Evolutionary conservation across 2,329 filamentous ascomycete genomes (phyloP).

Genomic region (Stagonosporopsis rhizophila): DNA sequence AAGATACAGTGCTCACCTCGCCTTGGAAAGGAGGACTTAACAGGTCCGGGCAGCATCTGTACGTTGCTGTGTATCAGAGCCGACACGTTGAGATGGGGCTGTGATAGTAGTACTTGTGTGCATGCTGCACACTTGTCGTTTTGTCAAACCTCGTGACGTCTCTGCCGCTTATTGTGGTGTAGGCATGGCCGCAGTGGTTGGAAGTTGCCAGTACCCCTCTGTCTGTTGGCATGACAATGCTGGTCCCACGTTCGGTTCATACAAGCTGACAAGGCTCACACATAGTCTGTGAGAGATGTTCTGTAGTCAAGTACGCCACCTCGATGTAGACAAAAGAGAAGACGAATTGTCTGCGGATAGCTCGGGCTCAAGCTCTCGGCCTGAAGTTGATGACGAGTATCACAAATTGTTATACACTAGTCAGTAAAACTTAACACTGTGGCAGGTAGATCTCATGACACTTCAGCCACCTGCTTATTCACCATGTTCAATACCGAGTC

Average conservation of each 20-base stretch:
- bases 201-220: neutral
- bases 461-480: slow-evolving; percentile 3
- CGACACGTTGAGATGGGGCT: neutral
- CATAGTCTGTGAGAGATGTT: neutral
- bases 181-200: neutral
- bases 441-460: neutral
- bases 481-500: neutral
- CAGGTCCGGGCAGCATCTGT: neutral
- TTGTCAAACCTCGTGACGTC: neutral
- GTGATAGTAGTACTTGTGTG: neutral
- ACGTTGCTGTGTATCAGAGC: neutral
- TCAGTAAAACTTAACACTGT: neutral
- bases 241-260: neutral
- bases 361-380: neutral
- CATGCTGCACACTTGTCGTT: neutral
- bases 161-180: neutral
- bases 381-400: neutral
- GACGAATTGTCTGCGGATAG: neutral
- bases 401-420: neutral
- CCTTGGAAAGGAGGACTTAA: neutral
- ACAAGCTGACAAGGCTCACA: no score
- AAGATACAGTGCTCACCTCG: neutral
- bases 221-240: neutral
- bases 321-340: neutral
- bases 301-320: neutral